Base-by-base conservation (phyloP, 108 stramenopile species). In the Stephanodiscus minutulus region DNA sequence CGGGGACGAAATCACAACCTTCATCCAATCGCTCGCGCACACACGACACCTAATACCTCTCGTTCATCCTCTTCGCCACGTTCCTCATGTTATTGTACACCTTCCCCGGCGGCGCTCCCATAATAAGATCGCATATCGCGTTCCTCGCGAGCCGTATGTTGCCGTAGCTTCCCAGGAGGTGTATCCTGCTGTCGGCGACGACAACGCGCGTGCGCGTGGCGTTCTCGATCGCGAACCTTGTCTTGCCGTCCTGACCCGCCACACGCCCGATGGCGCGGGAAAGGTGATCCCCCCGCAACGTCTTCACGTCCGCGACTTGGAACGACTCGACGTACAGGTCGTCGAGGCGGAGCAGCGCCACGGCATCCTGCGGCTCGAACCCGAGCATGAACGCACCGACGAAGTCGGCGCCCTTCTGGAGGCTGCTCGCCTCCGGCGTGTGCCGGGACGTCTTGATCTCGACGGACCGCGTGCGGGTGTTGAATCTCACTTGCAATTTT, bases 31-130 rank as follows among this genome's bases (percentile, higher is more conserved):
- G 29, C 18, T 22, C 18, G 18, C 50, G 50, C 61, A 61, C 0
- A 18, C 21, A 20, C 62, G 31, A 48, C 21, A 11, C 37, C 61
- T 83, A 98, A 70, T 97, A 98, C 57, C 98, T 90, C 76, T 98
- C 97, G 70, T 82, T 96, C 96, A 99, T 95, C 39, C 99, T 85
- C 72, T 93, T 94, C 7, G 97, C 96, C 12, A 98, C 98, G 75
- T 96, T 97, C 33, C 98, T 87, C 98, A 99, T 98, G 61, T 96
- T 98, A 79, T 99, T 99, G 79, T 99, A 99, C 15, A 99, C 98
- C 80, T 98, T 99, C 33, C 99, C 99, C n/a, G 99, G 99, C 13
- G 98, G 98, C 21, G 99, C 98, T 48, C 99, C 99, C 46, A 99
- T 64, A 78, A 99, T 98, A 61, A 99, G 87, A 77, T 95, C 88